These are phyloP conservation scores for Ustilago loliicola DNA, from an alignment of 1,284 basidiomycete genomes.

Conservation along the genomic window DNA sequence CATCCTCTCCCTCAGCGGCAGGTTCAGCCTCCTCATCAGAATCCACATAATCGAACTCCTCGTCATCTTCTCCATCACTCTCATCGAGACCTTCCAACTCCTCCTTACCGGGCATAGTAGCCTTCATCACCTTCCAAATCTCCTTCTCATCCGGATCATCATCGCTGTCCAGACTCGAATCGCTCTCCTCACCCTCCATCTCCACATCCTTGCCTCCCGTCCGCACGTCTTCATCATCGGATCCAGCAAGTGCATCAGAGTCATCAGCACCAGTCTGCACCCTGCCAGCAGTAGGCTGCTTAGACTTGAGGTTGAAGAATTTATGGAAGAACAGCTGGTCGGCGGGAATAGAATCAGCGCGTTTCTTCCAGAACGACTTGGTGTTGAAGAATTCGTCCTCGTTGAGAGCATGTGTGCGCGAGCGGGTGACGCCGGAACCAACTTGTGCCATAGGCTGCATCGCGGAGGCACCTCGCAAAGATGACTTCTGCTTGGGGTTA, in stretches of 20 bases:
- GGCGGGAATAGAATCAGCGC: constrained; percentile 82
- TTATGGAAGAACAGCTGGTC: constrained; percentile 75
- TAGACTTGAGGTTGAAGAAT: constrained; percentile 68
- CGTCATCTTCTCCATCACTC: constrained; percentile 47
- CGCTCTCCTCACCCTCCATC: constrained; percentile 44
- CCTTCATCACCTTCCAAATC: constrained; percentile 72
- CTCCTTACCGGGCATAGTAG: constrained; percentile 73
- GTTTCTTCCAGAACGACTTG: constrained; percentile 81
- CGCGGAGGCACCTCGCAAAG: constrained; percentile 79
- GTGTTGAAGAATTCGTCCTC: constrained; percentile 79
- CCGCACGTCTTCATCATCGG: constrained; percentile 76
- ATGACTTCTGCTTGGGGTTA: constrained; percentile 88
- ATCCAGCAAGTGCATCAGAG: constrained; percentile 71
- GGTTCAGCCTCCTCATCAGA: constrained; percentile 40
- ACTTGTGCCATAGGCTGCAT: constrained; percentile 86
- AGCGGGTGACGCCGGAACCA: constrained; percentile 78
- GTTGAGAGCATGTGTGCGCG: constrained; percentile 74
- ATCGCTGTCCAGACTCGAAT: constrained; percentile 37
- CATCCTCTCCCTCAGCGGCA: constrained; percentile 53
- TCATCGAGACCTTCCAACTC: constrained; percentile 73
- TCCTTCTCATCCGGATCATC: constrained; percentile 68
- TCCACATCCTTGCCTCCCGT: constrained; percentile 49
- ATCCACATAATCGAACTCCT: constrained; percentile 55
- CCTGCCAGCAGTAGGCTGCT: constrained; percentile 32
- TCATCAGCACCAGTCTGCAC: constrained; percentile 36